Percentiles rank a stretch among this genome's conserved stretches.
phyloP scores from a whole-genome alignment of 306 rosid species.

The Trifolium dubium region DNA sequence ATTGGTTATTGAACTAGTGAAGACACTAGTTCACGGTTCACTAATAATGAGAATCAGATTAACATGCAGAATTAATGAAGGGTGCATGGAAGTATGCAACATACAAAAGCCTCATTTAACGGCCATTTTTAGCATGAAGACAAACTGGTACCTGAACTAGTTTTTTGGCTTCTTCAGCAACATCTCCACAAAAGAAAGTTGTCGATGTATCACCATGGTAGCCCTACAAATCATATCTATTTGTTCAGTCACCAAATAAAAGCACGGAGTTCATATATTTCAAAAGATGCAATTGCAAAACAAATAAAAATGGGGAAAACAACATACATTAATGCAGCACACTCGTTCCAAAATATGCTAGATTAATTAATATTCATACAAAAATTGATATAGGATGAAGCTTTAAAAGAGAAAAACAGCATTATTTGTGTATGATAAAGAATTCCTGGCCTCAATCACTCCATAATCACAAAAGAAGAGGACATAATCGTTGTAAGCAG shows the following conservation, averaged over 20 bases:
- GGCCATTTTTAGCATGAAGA: constrained; percentile 24
- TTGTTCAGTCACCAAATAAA: constrained; percentile 26
- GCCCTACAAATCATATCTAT: constrained; percentile 63
- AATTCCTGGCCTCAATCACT: background rate
- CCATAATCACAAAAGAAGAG: constrained; percentile 7
- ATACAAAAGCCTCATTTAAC: constrained; percentile 29
- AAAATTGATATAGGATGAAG: constrained; percentile 17
- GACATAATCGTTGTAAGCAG: constrained; percentile 6
- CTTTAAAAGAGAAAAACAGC: background rate
- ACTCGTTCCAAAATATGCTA: constrained; percentile 5
- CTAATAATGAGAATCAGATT: background rate
- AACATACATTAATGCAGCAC: constrained; percentile 18
- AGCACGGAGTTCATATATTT: constrained; percentile 18
- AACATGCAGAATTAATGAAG: constrained; percentile 1
- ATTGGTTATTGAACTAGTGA: background rate
- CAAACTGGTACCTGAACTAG: constrained; percentile 70
- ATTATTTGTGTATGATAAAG: background rate
- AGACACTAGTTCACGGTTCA: background rate
- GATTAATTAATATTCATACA: background rate
- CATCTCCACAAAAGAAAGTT: constrained; percentile 91
- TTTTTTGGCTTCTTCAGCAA: constrained; percentile 66
- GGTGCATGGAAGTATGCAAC: constrained; percentile 6
- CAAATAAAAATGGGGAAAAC: background rate
- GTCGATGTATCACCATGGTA: constrained; percentile 91
- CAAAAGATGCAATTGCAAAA: constrained; percentile 24